Conservation (phyloP, 208 protist species). For the Trypanosoma mega region DNA sequence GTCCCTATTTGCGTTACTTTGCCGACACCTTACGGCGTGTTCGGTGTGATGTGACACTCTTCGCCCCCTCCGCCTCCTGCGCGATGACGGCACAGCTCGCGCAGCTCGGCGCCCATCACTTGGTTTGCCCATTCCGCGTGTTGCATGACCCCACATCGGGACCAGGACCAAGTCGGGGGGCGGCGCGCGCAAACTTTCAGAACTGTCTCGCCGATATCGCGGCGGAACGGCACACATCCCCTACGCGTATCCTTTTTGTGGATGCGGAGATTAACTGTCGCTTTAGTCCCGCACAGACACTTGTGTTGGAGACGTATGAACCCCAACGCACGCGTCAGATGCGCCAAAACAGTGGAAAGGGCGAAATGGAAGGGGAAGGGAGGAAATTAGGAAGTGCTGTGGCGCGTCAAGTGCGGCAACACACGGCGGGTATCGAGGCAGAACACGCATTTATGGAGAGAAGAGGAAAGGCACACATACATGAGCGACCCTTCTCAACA, state of each 20-base stretch:
- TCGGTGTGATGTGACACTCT: conserved; percentile 66
- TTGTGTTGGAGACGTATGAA: conserved; percentile 71
- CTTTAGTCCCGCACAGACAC: conserved; percentile 57
- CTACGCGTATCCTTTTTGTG: conserved; percentile 70
- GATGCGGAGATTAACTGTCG: conserved; percentile 85
- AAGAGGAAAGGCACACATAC: no score
- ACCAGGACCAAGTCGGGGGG: background rate
- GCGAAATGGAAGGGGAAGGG: background rate
- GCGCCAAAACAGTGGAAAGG: conserved; percentile 11
- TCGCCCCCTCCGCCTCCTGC: conserved; percentile 27
- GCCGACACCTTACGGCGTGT: conserved; percentile 55
- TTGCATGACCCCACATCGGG: conserved; percentile 38
- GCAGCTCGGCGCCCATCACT: conserved; percentile 41
- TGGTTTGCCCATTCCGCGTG: conserved; percentile 47
- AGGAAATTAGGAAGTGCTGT: no score
- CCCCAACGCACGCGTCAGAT: conserved; percentile 42
- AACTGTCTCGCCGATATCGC: conserved; percentile 49
- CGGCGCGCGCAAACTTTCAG: conserved; percentile 58
- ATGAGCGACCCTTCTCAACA: background rate
- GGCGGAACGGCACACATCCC: conserved; percentile 28
- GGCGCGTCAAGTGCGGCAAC: no score
- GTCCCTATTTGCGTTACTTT: conserved; percentile 72
- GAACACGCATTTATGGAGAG: background rate
- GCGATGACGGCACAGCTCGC: conserved; percentile 21
- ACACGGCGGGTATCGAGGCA: background rate